Conservation (phyloP, 2,329 filamentous ascomycete species). For the Botrytis sinoallii region DNA sequence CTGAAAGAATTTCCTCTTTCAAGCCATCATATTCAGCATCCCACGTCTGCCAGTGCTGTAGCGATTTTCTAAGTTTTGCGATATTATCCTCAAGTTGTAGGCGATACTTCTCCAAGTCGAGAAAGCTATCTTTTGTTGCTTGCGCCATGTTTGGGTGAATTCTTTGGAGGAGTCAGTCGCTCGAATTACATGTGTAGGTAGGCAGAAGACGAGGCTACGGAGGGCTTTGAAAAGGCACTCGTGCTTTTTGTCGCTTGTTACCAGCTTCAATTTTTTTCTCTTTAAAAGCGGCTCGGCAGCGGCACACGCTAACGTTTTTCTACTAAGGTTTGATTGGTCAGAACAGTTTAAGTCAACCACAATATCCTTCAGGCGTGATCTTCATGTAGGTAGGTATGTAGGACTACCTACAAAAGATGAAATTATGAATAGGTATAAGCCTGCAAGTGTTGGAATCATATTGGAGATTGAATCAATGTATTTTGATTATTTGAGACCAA, state of each 20-base stretch:
- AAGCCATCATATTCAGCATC: constrained; percentile 89
- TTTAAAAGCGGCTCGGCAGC: neutral
- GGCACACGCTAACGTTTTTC: neutral
- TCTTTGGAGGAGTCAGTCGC: neutral
- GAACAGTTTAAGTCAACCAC: neutral
- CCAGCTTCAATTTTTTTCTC: neutral
- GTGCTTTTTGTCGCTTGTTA: neutral
- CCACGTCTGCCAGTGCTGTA: constrained; percentile 87
- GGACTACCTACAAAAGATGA: neutral
- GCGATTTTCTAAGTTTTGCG: constrained; percentile 66
- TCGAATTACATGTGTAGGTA: neutral
- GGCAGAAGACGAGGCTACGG: neutral
- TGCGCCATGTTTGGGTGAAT: constrained; percentile 30
- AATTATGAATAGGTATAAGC: neutral
- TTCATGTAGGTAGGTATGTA: too few relatives aligned
- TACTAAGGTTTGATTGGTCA: neutral
- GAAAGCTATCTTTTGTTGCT: constrained; percentile 44
- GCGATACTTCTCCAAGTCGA: constrained; percentile 72
- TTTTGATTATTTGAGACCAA: neutral
- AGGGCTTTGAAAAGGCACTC: neutral
- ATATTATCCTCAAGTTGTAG: constrained; percentile 73
- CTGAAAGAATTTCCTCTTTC: constrained; percentile 70
- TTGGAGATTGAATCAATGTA: neutral
- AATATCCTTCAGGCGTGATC: neutral
- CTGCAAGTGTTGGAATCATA: neutral